A percentile compares a stretch with the other conserved stretches of the same genome.
Evolutionary conservation across 176 grass and related monocot species (phyloP).

Genomic region (Thalia dealbata): DNA sequence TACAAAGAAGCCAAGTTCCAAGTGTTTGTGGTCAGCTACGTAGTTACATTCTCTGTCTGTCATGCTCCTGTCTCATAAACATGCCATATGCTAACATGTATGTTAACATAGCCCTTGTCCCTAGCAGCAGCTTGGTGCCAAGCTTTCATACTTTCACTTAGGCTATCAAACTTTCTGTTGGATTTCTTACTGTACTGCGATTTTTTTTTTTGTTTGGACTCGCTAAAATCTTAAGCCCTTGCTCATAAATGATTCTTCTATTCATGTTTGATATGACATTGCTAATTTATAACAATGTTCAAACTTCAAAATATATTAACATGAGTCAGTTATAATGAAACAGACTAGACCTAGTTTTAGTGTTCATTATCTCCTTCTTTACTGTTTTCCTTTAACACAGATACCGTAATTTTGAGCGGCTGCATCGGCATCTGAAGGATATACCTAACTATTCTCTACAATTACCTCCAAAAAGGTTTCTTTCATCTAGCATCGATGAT

Average conservation of each 20-base stretch:
- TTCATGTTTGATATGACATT: neutral
- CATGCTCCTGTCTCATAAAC: neutral
- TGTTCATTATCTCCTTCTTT: neutral
- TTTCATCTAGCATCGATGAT: slow-evolving; percentile 97
- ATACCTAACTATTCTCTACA: slow-evolving; percentile 98
- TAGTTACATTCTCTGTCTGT: neutral
- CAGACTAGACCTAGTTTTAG: neutral
- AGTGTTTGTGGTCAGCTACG: neutral
- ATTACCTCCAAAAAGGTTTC: slow-evolving; percentile 91
- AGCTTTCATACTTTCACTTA: neutral
- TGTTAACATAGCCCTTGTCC: neutral
- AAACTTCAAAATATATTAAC: neutral
- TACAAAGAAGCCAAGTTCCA: too few relatives aligned
- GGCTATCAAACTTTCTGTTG: too few relatives aligned
- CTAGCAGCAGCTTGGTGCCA: neutral
- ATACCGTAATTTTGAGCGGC: slow-evolving; percentile 93
- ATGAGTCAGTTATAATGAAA: neutral
- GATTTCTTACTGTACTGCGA: neutral
- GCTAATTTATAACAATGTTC: neutral
- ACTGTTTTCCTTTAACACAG: slow-evolving; percentile 33
- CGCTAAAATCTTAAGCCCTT: neutral
- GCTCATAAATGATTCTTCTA: neutral
- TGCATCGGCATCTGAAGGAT: slow-evolving; percentile 82
- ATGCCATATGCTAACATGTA: neutral
- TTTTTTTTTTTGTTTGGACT: neutral